phyloP scores from a whole-genome alignment of 306 rosid genomes.

The Prunus dulcis region DNA sequence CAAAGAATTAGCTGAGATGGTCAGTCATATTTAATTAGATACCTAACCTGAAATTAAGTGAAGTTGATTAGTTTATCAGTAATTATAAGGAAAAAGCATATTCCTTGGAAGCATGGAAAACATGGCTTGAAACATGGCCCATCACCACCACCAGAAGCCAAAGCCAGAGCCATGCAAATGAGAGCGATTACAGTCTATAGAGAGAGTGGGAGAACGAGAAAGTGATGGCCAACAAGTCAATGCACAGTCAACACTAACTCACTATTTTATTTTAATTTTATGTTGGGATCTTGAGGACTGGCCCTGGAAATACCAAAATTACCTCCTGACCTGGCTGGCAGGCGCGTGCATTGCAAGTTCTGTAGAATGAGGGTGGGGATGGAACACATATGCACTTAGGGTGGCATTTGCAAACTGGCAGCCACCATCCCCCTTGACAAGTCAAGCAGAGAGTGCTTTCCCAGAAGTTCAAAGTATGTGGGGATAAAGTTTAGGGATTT shows the following conservation, averaged over 20 bases:
- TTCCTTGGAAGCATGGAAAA: constrained; percentile 1
- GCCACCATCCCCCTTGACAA: background rate
- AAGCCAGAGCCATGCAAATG: constrained; percentile 1
- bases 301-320: constrained; percentile 31
- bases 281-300: constrained; percentile 74
- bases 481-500: background rate
- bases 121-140: background rate
- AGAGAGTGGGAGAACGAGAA: background rate
- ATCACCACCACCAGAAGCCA: background rate
- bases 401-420: too few species aligned
- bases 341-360: background rate
- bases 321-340: background rate
- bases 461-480: too few species aligned
- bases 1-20: constrained; percentile 3
- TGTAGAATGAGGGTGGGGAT: background rate
- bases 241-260: constrained; percentile 20
- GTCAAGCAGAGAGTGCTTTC: background rate
- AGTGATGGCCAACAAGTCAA: constrained; percentile 7
- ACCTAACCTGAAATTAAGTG: background rate
- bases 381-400: background rate
- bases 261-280: background rate
- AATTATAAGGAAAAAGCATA: background rate
- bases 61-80: background rate
- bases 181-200: background rate
- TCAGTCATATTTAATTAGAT: background rate